Percentiles rank a stretch among this genome's conserved stretches.
Conservation (phyloP, 1,284 basidiomycete genomes). For the Phenoliferia sp. region DNA sequence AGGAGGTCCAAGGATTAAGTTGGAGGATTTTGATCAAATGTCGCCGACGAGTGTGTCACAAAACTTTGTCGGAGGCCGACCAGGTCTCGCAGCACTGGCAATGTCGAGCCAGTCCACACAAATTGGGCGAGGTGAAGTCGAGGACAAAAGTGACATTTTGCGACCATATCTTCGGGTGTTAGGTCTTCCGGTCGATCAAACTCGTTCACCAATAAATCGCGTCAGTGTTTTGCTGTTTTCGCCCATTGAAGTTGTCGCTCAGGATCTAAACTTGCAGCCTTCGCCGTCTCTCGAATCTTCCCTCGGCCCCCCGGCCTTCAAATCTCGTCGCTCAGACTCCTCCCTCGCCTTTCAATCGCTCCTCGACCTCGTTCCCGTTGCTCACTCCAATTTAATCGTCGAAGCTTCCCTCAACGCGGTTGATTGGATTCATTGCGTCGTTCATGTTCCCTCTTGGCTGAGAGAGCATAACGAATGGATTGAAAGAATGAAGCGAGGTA, state of each 20-base stretch:
- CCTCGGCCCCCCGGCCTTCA: background rate
- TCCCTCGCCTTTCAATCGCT: background rate
- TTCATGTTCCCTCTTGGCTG: background rate
- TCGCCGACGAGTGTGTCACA: too few species aligned
- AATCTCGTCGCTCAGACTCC: background rate
- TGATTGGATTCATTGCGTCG: background rate
- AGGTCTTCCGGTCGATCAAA: background rate
- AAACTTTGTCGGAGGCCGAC: background rate
- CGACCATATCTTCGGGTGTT: background rate
- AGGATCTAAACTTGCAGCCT: background rate
- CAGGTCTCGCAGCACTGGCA: background rate
- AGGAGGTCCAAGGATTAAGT: too few species aligned
- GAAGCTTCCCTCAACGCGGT: background rate
- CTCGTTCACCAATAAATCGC: background rate
- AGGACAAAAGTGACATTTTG: background rate
- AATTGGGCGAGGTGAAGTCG: background rate
- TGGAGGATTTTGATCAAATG: too few species aligned
- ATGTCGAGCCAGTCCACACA: background rate
- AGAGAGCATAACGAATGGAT: background rate
- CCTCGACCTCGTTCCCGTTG: background rate
- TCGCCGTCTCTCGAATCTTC: background rate
- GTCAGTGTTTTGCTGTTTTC: background rate
- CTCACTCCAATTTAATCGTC: background rate
- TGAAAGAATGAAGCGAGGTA: background rate
- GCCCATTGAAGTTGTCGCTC: background rate